phyloP scores from a whole-genome alignment of 2,329 filamentous ascomycete species.

The Verticillium nubilum region DNA sequence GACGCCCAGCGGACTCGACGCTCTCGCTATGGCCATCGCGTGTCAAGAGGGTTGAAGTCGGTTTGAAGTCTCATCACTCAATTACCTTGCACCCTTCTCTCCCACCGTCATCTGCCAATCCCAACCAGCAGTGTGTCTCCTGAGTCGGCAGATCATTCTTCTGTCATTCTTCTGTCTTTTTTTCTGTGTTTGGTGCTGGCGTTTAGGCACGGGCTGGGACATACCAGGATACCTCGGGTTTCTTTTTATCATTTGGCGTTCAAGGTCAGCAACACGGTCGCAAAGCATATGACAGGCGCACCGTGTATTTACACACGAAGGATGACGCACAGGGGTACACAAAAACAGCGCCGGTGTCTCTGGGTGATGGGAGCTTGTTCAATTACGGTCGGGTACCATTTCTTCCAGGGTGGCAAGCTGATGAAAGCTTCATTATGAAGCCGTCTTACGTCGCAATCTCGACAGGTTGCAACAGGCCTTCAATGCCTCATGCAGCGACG shows the following conservation, averaged over 20 bases:
- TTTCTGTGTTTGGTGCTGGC: neutral
- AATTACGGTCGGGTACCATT: too few relatives aligned
- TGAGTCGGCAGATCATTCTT: neutral
- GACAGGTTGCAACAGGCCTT: too few relatives aligned
- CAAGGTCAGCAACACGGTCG: conserved; percentile 6
- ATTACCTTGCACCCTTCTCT: conserved; percentile 6
- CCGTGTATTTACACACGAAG: conserved; percentile 4
- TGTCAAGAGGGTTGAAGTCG: conserved; percentile 36
- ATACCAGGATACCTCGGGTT: conserved; percentile 4
- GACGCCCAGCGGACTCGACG: conserved; percentile 48
- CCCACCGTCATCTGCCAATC: neutral
- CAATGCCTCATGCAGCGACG: too few relatives aligned
- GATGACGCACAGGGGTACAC: neutral
- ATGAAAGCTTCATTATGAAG: too few relatives aligned
- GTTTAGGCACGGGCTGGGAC: neutral
- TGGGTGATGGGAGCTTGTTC: neutral
- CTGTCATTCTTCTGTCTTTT: neutral
- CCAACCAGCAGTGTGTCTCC: neutral
- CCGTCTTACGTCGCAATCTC: too few relatives aligned
- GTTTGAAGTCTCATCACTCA: conserved; percentile 17
- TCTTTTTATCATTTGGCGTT: neutral
- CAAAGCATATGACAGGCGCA: conserved; percentile 12
- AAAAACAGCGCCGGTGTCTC: neutral
- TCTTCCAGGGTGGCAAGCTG: too few relatives aligned
- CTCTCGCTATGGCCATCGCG: conserved; percentile 48